Conservation (phyloP, 345 rosid genomes). For the Citropsis articulata region DNA sequence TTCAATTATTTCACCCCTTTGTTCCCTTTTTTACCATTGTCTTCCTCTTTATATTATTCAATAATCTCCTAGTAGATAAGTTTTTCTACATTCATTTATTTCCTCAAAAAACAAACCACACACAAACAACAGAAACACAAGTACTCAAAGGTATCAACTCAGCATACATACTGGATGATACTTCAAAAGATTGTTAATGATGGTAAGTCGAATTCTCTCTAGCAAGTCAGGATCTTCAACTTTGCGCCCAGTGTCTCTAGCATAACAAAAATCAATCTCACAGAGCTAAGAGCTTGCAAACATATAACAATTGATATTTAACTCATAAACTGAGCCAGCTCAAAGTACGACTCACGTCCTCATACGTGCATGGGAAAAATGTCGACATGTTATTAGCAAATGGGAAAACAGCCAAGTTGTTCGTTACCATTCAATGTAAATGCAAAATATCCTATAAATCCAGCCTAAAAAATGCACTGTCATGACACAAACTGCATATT, state of each 20-base stretch:
- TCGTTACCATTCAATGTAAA: not conserved
- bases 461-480: not conserved
- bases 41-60: not conserved
- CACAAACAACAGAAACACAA: not conserved
- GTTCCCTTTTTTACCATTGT: too few relatives aligned
- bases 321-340: not conserved
- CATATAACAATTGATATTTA: not conserved
- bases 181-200: slow-evolving; percentile 90
- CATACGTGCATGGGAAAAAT: not conserved
- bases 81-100: not conserved
- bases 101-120: not conserved
- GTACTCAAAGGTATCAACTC: slow-evolving; percentile 2
- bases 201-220: slow-evolving; percentile 88
- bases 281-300: slow-evolving; percentile 21
- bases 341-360: not conserved
- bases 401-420: not conserved
- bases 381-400: not conserved
- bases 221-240: slow-evolving; percentile 93
- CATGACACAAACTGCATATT: not conserved
- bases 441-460: not conserved
- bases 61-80: not conserved
- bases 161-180: slow-evolving; percentile 83
- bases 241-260: slow-evolving; percentile 84
- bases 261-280: slow-evolving; percentile 24
- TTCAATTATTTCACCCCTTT: not conserved